Base-by-base conservation (phyloP, 371 early-diverging fungal genomes). In the Mucor ambiguus region DNA sequence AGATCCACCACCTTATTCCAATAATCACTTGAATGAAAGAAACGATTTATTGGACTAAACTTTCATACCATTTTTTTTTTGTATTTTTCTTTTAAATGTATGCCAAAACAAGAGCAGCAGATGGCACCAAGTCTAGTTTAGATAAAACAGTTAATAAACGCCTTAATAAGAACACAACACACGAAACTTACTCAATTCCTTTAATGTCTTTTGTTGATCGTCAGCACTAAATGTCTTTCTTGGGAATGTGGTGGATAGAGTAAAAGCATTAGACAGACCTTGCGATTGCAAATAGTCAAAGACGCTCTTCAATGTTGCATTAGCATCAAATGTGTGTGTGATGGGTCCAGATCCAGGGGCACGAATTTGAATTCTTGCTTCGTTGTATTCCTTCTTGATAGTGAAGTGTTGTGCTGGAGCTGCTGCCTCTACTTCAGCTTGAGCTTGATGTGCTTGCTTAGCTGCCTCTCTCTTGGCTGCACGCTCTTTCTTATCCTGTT, bases 401-500 rank as follows among this genome's bases (percentile, higher is more conserved):
- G 70, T 58, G 1, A 75, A 43, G 6, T 65, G 46, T 49, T 65
- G 46, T 49, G 68, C n/a, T 46, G 71, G 29, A 43, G 77, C 57
- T 30, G 66, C 64, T 18, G 74, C 66, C 10, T 62, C 68, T 38
- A 43, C 58, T 4, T 68, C 52, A 43, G 70, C 65, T 16, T 64
- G 60, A 20, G 59, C 70, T 43, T 41, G 69, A 9, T 62, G 55
- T n/a, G 48, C 58, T n/a, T 71, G 57, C 41, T 73, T 75, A 10
- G 68, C 66, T 26, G 73, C 77, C 60, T 76, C 78, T 61, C 64
- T 67, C 70, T 83, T 75, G 14, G 88, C 87, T 12, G 85, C 85
- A 38, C 95, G 79, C 64, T 92, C 94, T 22, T 74, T 79, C 76
- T 91, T 94, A 70, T 96, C 96, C 32, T 83, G 85, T 70, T 95